phyloP scores from a whole-genome alignment of 176 grass and related monocot species.

The Zoysia japonica region DNA sequence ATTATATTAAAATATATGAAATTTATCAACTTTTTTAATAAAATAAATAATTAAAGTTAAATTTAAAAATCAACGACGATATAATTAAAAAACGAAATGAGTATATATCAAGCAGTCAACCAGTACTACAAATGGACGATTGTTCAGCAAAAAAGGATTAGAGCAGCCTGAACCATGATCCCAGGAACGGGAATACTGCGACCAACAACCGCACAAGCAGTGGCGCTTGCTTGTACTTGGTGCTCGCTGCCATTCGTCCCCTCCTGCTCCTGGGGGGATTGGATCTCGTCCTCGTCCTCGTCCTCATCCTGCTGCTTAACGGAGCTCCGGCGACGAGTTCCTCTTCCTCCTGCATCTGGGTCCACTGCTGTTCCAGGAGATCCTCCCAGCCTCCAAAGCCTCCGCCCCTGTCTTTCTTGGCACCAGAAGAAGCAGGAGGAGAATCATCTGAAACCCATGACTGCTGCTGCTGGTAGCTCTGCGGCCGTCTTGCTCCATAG shows the following conservation, averaged over 20 bases:
- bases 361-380: neutral
- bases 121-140: no score
- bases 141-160: conserved; percentile 12
- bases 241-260: conserved; percentile 44
- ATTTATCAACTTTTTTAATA: no score
- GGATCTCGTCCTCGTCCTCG: neutral
- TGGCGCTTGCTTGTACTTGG: conserved; percentile 60
- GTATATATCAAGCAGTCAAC: no score
- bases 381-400: conserved; percentile 92
- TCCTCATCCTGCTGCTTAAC: conserved; percentile 9
- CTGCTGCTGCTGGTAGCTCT: conserved; percentile 34
- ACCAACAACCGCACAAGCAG: conserved; percentile 73
- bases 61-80: no score
- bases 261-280: neutral
- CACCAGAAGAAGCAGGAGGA: neutral
- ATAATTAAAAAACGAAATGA: no score
- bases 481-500: conserved; percentile 7
- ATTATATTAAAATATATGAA: no score
- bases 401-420: neutral
- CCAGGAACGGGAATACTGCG: conserved; percentile 86
- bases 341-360: neutral
- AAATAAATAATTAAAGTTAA: no score
- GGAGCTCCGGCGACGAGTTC: neutral
- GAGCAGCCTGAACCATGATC: conserved; percentile 80
- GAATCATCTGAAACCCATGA: conserved; percentile 44